These are phyloP conservation scores for Hypomontagnella monticulosa DNA, from an alignment of 495 filamentous ascomycete genomes.

Conservation along the genomic window DNA sequence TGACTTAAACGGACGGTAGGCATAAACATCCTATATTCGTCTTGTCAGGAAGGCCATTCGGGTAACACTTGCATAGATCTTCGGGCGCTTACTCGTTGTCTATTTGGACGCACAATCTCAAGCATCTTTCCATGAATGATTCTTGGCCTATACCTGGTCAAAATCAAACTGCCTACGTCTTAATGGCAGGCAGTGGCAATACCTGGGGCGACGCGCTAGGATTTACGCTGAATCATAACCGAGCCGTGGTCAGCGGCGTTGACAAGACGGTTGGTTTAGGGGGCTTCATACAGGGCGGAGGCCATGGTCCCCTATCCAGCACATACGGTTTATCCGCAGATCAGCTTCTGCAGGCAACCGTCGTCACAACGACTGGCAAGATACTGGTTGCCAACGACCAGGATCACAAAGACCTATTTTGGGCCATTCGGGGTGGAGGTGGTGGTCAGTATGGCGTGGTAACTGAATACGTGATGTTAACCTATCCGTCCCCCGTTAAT, in stretches of 20 bases:
- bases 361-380: background rate
- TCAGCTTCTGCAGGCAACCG: background rate
- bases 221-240: background rate
- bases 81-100: no score
- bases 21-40: no score
- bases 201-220: background rate
- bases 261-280: background rate
- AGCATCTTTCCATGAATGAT: no score
- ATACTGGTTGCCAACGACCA: background rate
- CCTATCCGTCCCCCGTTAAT: background rate
- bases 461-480: background rate
- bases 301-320: background rate
- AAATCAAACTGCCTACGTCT: background rate
- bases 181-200: background rate
- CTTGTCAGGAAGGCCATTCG: no score
- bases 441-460: background rate
- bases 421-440: background rate
- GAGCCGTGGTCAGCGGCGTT: background rate
- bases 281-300: background rate
- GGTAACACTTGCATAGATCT: no score
- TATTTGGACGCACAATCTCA: no score
- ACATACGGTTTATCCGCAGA: background rate
- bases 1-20: no score
- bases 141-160: no score
- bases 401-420: background rate